Conservation (phyloP, 495 filamentous ascomycete species). For the Aspergillus sparsus region DNA sequence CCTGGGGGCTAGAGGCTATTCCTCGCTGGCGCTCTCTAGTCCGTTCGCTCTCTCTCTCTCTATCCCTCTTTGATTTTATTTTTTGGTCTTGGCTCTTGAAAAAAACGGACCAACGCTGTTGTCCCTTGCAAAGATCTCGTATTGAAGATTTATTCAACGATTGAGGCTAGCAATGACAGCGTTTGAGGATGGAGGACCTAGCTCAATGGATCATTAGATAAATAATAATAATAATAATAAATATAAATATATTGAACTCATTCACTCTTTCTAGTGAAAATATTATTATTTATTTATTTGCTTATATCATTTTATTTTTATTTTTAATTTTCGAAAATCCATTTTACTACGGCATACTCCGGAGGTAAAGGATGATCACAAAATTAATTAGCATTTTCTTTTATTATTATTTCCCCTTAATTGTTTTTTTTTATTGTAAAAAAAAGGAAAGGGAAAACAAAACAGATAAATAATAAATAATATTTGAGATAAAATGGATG, state of each 20-base stretch:
- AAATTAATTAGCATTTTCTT: not conserved
- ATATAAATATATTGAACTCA: too few relatives aligned
- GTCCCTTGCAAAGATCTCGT: slow-evolving; percentile 23
- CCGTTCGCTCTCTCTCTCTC: too few relatives aligned
- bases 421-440: too few relatives aligned
- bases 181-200: not conserved
- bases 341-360: slow-evolving; percentile 7
- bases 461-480: not conserved
- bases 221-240: slow-evolving; percentile 4
- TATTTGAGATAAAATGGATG: not conserved
- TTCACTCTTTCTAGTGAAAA: not conserved
- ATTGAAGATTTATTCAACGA: slow-evolving; percentile 9
- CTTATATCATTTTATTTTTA: not conserved
- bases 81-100: not conserved
- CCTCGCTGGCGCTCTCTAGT: slow-evolving; percentile 24
- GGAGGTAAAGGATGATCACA: not conserved
- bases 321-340: not conserved
- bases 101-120: not conserved
- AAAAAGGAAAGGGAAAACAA: not conserved
- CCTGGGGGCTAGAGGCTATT: slow-evolving; percentile 25
- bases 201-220: slow-evolving; percentile 7
- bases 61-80: too few relatives aligned
- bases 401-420: not conserved
- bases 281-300: not conserved
- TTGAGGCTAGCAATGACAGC: not conserved